These are phyloP conservation scores for Pythium inflatum DNA, from an alignment of 352 stramenopile genomes.

Conservation along the genomic window DNA sequence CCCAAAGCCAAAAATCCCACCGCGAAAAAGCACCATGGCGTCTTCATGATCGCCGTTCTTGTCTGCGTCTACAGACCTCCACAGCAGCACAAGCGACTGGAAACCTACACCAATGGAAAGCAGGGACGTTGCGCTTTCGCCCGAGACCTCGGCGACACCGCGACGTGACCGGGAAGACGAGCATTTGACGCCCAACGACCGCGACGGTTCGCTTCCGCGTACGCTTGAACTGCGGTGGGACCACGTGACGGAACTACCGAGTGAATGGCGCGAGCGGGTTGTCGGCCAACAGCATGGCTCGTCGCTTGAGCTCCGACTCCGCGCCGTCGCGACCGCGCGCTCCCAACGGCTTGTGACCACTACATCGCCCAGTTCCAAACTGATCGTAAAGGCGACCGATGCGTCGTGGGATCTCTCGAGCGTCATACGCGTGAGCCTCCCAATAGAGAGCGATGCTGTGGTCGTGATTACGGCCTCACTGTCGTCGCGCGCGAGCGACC, in stretches of 20 bases:
- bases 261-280: background rate
- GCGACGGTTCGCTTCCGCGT: background rate
- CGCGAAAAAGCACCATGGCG: background rate
- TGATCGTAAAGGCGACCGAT: background rate
- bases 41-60: background rate
- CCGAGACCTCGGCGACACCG: slow-evolving; percentile 14
- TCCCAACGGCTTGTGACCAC: background rate
- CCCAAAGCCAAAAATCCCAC: background rate
- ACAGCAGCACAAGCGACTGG: background rate
- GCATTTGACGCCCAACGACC: background rate
- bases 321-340: background rate
- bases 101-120: background rate
- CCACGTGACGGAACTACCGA: background rate
- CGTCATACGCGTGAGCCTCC: slow-evolving; percentile 7
- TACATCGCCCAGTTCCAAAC: background rate
- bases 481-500: background rate
- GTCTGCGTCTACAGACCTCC: background rate
- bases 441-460: background rate
- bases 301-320: slow-evolving; percentile 10
- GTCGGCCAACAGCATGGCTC: background rate
- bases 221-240: slow-evolving; percentile 17
- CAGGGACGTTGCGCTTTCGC: background rate
- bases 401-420: slow-evolving; percentile 7
- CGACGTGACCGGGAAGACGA: background rate
- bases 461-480: slow-evolving; percentile 16